Conservation (phyloP, 2,329 filamentous ascomycete genomes). For the Ceratocystis papillata region DNA sequence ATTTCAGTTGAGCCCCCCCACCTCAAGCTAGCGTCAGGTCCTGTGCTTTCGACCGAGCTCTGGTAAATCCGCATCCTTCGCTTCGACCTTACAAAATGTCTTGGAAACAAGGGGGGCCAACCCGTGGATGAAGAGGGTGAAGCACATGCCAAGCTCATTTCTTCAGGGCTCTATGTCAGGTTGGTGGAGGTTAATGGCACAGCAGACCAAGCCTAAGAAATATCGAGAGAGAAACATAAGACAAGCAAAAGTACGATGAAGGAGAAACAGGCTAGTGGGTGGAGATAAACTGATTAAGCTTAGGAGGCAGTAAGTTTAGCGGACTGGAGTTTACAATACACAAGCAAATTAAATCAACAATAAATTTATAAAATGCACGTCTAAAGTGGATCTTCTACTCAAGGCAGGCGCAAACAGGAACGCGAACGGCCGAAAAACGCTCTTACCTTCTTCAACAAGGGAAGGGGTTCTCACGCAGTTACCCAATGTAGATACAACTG, state of each 20-base stretch:
- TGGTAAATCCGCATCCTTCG: conserved; percentile 5
- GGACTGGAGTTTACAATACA: too few relatives aligned
- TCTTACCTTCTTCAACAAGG: not conserved
- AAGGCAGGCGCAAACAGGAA: not conserved
- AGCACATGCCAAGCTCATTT: conserved; percentile 4
- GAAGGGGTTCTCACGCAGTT: too few relatives aligned
- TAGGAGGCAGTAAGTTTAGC: too few relatives aligned
- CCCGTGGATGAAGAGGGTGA: not conserved
- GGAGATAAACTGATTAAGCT: too few relatives aligned
- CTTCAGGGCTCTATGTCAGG: not conserved
- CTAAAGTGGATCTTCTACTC: not conserved
- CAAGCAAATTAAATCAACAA: too few relatives aligned
- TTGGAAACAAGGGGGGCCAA: not conserved
- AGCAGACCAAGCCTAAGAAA: not conserved
- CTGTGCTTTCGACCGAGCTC: not conserved
- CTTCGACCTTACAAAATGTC: not conserved
- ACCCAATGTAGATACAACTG: not conserved
- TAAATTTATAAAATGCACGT: not conserved
- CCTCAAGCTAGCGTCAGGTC: conserved; percentile 9
- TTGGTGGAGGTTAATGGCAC: not conserved
- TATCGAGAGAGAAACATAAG: too few relatives aligned
- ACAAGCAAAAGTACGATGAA: too few relatives aligned
- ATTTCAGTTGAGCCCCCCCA: not conserved
- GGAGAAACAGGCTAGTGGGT: too few relatives aligned
- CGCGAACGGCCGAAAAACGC: not conserved